These are phyloP conservation scores for Schrenkiella parvula DNA, from an alignment of 345 rosid genomes.

Conservation along the genomic window DNA sequence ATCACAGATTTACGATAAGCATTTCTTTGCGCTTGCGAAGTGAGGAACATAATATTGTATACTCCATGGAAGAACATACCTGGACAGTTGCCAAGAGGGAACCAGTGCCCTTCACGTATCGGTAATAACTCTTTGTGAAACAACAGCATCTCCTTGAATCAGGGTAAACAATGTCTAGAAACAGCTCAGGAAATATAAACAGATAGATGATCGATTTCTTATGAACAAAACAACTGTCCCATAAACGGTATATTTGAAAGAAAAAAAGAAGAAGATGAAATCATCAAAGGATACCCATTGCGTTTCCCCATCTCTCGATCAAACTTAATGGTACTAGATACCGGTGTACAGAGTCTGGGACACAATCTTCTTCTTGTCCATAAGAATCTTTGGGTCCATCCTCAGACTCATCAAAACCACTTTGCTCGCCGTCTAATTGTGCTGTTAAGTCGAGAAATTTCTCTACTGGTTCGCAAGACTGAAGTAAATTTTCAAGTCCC, in stretches of 20 bases:
- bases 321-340: slow-evolving; percentile 65
- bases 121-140: slow-evolving; percentile 91
- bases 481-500: slow-evolving; percentile 42
- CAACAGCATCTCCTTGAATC: slow-evolving; percentile 94
- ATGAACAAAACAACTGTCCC: not conserved
- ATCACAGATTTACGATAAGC: slow-evolving; percentile 7
- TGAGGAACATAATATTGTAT: not conserved
- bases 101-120: slow-evolving; percentile 93
- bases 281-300: slow-evolving; percentile 76
- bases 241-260: not conserved
- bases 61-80: slow-evolving; percentile 39
- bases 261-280: slow-evolving; percentile 18
- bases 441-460: slow-evolving; percentile 57
- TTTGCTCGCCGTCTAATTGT: slow-evolving; percentile 29
- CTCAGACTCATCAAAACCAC: slow-evolving; percentile 20
- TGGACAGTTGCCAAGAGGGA: slow-evolving; percentile 79
- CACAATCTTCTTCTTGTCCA: slow-evolving; percentile 31
- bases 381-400: slow-evolving; percentile 30
- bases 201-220: not conserved
- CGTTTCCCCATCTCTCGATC: slow-evolving; percentile 94
- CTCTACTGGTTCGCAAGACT: slow-evolving; percentile 67
- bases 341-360: slow-evolving; percentile 33
- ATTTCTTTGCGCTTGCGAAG: not conserved
- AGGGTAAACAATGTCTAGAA: slow-evolving; percentile 63
- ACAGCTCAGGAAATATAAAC: slow-evolving; percentile 10